Evolutionary conservation across 768 basidiomycete species (phyloP).

Genomic region (Agaricus subrufescens): DNA sequence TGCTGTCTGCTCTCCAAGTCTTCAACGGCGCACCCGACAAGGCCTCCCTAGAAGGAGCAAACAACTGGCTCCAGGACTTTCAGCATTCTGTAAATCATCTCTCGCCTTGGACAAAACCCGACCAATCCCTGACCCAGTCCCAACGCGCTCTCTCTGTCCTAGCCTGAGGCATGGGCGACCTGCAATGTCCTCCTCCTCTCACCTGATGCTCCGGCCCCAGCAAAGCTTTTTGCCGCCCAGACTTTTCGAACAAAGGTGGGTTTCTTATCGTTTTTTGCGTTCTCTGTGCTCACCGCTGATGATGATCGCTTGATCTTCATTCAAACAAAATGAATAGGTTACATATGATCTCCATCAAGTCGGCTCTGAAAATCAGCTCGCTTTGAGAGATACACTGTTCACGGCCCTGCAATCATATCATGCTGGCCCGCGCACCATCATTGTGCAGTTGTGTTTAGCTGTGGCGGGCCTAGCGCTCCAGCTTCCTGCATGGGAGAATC

Average conservation of each 20-base stretch:
- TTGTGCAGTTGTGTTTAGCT: constrained; percentile 87
- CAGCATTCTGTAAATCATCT: constrained; percentile 95
- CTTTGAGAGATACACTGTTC: constrained; percentile 86
- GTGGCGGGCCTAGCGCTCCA: constrained; percentile 89
- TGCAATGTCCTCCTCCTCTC: constrained; percentile 88
- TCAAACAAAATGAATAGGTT: constrained; percentile 60
- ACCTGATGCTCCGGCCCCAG: constrained; percentile 69
- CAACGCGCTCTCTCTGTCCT: constrained; percentile 53
- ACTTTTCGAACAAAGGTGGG: constrained; percentile 92
- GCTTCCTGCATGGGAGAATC: constrained; percentile 78
- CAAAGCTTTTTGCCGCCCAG: constrained; percentile 93
- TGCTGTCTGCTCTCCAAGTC: constrained; percentile 74
- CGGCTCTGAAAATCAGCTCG: constrained; percentile 59
- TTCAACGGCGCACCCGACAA: constrained; percentile 83
- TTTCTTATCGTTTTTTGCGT: constrained; percentile 8
- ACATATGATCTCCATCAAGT: constrained; percentile 94
- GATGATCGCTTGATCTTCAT: constrained; percentile 16
- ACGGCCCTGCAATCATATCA: constrained; percentile 69
- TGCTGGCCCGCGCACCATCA: constrained; percentile 74
- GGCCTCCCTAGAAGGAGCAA: constrained; percentile 77
- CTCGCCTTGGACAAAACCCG: constrained; percentile 63
- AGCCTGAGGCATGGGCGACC: constrained; percentile 96
- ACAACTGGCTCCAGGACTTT: constrained; percentile 96
- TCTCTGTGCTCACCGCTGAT: constrained; percentile 7
- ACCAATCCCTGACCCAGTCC: constrained; percentile 59